Evolutionary conservation across 2,329 filamentous ascomycete species (phyloP).

Genomic region (Exserohilum rostratum): DNA sequence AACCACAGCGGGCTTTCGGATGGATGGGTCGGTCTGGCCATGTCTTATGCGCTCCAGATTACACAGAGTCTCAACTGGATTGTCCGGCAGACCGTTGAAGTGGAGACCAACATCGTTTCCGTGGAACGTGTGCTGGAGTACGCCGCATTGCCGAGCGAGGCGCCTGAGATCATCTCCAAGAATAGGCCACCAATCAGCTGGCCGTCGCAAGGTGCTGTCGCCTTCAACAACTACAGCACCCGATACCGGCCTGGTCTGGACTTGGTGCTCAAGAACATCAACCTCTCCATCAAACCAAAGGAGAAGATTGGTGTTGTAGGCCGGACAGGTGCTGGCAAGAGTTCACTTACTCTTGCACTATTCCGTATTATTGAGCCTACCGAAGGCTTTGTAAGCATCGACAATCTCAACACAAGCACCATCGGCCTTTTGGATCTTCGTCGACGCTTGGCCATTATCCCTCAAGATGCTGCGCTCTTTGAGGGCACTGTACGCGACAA

Average conservation of each 20-base stretch:
- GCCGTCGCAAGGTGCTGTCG: constrained; percentile 86
- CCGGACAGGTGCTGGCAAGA: constrained; percentile 94
- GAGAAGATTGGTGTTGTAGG: constrained; percentile 99
- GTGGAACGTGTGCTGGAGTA: constrained; percentile 98
- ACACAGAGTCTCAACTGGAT: constrained; percentile 99
- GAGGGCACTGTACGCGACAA: constrained; percentile 94
- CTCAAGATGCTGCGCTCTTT: constrained; percentile 95
- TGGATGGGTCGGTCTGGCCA: constrained; percentile 86
- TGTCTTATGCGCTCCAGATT: constrained; percentile 97
- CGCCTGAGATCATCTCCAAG: constrained; percentile 89
- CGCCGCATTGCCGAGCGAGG: constrained; percentile 86
- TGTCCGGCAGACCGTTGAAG: constrained; percentile 95
- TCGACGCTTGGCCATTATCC: constrained; percentile 91
- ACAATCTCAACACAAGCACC: constrained; percentile 83
- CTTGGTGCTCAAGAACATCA: constrained; percentile 91
- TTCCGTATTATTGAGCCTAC: constrained; percentile 95
- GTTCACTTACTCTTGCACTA: constrained; percentile 85
- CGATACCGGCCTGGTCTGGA: constrained; percentile 89
- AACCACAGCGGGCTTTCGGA: constrained; percentile 67
- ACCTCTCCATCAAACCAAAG: constrained; percentile 87
- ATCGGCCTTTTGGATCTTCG: constrained; percentile 91
- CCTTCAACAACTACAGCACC: constrained; percentile 93
- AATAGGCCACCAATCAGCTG: constrained; percentile 86
- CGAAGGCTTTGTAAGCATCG: constrained; percentile 84
- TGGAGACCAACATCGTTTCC: constrained; percentile 99